Evolutionary conservation across 306 rosid species (phyloP), one percentile per base, ranked within the genome.

Genomic region (Prunus davidiana): DNA sequence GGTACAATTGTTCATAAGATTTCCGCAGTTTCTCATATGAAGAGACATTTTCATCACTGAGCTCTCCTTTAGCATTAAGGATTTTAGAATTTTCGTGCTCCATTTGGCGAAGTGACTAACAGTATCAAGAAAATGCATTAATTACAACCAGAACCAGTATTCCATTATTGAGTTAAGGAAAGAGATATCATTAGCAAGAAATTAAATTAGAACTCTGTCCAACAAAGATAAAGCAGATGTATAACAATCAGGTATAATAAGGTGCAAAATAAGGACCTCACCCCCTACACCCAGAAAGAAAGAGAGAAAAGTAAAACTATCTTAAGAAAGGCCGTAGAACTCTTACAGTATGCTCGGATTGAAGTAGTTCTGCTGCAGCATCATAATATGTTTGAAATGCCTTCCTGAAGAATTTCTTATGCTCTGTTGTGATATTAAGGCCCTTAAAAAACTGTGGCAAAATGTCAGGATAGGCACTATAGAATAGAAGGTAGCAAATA

Each of bases 21-120:
- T 96, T 96, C 45, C 99, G 96, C 77, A 96, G 88, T 87, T 96
- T 96, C 84, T 96, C 98, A 80, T 96, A 92, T 74, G 98, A 83
- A 43, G 97, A 74, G 55, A 84, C 85, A 83, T 86, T 92, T 79
- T 96, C 98, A 28, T 96, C 99, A 81, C 89, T 91, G 67, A 96
- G 97, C 82, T 96, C 98, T 70, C 99, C 99, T 84, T 89, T 96
- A 62, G 99, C 99, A 82, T 89, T 92, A 70, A 96, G 84, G 82
- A 92, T 89, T 87, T 93, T 96, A 13, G 99, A 91, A 84, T 96
- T 96, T 78, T 96, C 99, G 84, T 84, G 87, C 85, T 96, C 99
- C 99, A 96, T 86, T 80, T 87, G 88, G 76, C 96, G 90, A 82
- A 96, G 98, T 65, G 97, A 89, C 99, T 96, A 81, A 80, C 38